phyloP scores from a whole-genome alignment of 192 early-diverging fungal genomes.

The Coemansia sp. region DNA sequence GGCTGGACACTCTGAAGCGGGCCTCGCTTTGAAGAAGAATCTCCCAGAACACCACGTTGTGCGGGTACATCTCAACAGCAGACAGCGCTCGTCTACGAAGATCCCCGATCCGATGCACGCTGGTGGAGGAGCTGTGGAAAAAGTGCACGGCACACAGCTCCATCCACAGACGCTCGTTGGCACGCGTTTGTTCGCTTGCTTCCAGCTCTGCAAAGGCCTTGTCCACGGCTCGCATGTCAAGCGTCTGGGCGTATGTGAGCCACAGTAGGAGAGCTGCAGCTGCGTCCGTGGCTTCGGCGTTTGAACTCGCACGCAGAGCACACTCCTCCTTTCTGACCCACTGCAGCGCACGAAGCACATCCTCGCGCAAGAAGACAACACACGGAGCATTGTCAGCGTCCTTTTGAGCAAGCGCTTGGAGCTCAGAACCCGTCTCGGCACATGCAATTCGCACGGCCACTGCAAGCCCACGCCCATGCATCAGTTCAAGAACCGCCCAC shows the following conservation, averaged over 20 bases:
- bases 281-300: slow-evolving; percentile 12
- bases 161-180: slow-evolving; percentile 3
- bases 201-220: neutral
- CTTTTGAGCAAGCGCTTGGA: slow-evolving; percentile 6
- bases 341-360: slow-evolving; percentile 10
- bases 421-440: neutral
- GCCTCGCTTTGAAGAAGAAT: slow-evolving; percentile 22
- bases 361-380: neutral
- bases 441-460: slow-evolving; percentile 12
- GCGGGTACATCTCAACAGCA: slow-evolving; percentile 13
- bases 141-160: slow-evolving; percentile 37
- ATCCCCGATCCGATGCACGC: slow-evolving; percentile 22
- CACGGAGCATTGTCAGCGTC: neutral
- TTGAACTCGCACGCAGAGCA: too few relatives aligned
- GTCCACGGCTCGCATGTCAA: neutral
- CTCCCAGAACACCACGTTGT: slow-evolving; percentile 34
- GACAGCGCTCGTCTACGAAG: slow-evolving; percentile 23
- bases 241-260: slow-evolving; percentile 20
- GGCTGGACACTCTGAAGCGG: slow-evolving; percentile 8
- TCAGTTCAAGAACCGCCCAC: slow-evolving; percentile 30
- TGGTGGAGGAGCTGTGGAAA: slow-evolving; percentile 16
- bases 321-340: neutral
- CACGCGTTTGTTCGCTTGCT: neutral
- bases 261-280: slow-evolving; percentile 15
- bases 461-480: slow-evolving; percentile 24